Base-by-base conservation (phyloP, 2,329 filamentous ascomycete genomes). In the Dactylellina sp. region DNA sequence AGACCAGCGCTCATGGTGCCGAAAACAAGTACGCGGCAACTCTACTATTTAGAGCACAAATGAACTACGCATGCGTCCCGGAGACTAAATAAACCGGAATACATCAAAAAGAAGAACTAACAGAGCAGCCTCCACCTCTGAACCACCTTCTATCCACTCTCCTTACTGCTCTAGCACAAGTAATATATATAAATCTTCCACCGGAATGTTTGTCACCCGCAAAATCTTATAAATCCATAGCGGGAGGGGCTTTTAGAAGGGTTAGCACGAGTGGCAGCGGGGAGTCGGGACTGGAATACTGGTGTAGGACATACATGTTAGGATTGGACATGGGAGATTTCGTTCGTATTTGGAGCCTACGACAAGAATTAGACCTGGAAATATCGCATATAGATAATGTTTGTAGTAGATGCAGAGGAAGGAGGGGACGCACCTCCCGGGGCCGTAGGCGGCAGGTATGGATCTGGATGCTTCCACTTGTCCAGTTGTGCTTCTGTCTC, bases 381-480 rank as follows among this genome's bases (percentile, higher is more conserved):
- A 61, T 44, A 39, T 35, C 16, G 46, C 24, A 4, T 7, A 4
- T 11, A 32, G 14, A 16, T n/a, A n/a, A n/a, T n/a, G n/a, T n/a
- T n/a, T n/a, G n/a, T n/a, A n/a, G 25, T 4, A 14, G 32, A 24
- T 35, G 12, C 28, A 20, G 20, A 47, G 22, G 25, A 64, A 53
- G 16, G 20, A 25, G 40, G 14, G 62, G 35, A 80, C 86, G 76
- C 84, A 95, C 94, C 95, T 86, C 95, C 95, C 9, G 95, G 95
- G 40, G 95, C 94, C 44, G 92, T 96, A 12, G 95, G 95, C 77
- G 90, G 88, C 78, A 87, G 85, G 81, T 97, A 98, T 32, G 95
- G 93, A 81, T 99, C 95, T 2, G 95, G 95, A 80, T 99, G 95
- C 84, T 98, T 98, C 94, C 94, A 99, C 82, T 89, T 91, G 79